Conservation (phyloP, 2,329 filamentous ascomycete species). For the Arthrobotrys musiformis region DNA sequence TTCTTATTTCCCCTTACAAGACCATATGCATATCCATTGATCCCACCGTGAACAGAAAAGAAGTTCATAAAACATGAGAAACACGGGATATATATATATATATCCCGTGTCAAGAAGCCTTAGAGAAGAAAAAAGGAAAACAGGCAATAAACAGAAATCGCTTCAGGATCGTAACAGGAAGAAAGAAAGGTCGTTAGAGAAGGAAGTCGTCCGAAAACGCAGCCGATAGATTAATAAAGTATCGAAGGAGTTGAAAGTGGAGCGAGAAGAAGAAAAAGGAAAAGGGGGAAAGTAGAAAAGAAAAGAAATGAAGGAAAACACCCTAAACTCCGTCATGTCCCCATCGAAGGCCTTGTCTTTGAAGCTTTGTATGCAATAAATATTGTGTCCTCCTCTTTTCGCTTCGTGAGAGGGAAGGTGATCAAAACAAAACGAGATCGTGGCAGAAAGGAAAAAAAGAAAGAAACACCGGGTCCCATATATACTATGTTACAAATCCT, state of each 20-base stretch:
- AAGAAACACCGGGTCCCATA: slow-evolving; percentile 32
- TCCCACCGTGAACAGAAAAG: not conserved
- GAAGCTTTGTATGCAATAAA: slow-evolving; percentile 21
- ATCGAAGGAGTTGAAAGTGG: not conserved
- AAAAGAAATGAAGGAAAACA: slow-evolving; percentile 16
- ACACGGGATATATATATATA: not conserved
- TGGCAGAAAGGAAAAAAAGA: slow-evolving; percentile 13
- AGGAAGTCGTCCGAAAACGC: not conserved
- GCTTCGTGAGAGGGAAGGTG: slow-evolving; percentile 18
- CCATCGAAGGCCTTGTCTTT: not conserved
- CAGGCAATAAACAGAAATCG: slow-evolving; percentile 10
- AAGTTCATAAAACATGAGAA: not conserved
- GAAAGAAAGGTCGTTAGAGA: not conserved
- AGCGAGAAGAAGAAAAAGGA: not conserved
- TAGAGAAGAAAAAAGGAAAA: slow-evolving; percentile 4
- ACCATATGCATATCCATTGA: not conserved
- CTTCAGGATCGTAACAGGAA: not conserved
- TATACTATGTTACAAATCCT: slow-evolving; percentile 45
- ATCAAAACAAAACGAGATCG: slow-evolving; percentile 20
- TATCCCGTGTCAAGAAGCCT: not conserved
- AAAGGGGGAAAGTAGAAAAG: not conserved
- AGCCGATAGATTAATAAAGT: slow-evolving; percentile 3
- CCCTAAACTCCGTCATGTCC: slow-evolving; percentile 22
- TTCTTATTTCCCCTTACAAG: not conserved
- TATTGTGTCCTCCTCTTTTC: slow-evolving; percentile 14